phyloP scores from a whole-genome alignment of 73 alveolate genomes.

The Stentor coeruleus region DNA sequence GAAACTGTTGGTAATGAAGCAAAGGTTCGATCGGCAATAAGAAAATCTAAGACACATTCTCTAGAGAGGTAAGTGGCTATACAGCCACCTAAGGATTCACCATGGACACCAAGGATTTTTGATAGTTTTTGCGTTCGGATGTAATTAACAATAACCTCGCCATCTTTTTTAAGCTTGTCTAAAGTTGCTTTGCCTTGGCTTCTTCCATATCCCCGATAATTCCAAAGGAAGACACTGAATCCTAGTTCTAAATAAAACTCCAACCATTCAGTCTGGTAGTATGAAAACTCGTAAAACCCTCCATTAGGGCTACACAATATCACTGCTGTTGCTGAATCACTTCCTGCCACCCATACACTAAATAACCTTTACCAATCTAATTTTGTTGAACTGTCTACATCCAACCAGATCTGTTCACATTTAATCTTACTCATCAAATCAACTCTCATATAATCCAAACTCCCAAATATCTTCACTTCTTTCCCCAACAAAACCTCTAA shows the following conservation, averaged over 20 bases:
- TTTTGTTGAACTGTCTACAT: background rate
- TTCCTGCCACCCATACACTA: background rate
- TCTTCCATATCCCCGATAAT: slow-evolving; percentile 37
- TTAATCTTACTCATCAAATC: background rate
- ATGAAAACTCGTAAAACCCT: slow-evolving; percentile 45
- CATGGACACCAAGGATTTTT: slow-evolving; percentile 43
- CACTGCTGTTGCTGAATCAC: slow-evolving; percentile 29
- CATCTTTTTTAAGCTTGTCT: slow-evolving; percentile 16
- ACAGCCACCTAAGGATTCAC: slow-evolving; percentile 47
- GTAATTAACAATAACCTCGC: slow-evolving; percentile 9
- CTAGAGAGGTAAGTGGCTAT: slow-evolving; percentile 40
- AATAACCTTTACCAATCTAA: background rate
- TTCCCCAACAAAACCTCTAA: background rate
- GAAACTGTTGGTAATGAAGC: slow-evolving; percentile 37
- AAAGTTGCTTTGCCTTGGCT: slow-evolving; percentile 17
- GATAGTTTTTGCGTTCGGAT: background rate
- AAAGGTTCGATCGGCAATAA: slow-evolving; percentile 60
- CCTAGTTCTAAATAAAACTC: slow-evolving; percentile 46
- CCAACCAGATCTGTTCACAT: background rate
- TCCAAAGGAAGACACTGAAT: slow-evolving; percentile 53
- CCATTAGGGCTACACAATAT: slow-evolving; percentile 73
- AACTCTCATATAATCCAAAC: background rate
- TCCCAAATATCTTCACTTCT: background rate
- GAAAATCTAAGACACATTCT: slow-evolving; percentile 45
- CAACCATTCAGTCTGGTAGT: slow-evolving; percentile 52